Conservation (phyloP, 805 yeast species). For the Yamadazyma scolyti region DNA sequence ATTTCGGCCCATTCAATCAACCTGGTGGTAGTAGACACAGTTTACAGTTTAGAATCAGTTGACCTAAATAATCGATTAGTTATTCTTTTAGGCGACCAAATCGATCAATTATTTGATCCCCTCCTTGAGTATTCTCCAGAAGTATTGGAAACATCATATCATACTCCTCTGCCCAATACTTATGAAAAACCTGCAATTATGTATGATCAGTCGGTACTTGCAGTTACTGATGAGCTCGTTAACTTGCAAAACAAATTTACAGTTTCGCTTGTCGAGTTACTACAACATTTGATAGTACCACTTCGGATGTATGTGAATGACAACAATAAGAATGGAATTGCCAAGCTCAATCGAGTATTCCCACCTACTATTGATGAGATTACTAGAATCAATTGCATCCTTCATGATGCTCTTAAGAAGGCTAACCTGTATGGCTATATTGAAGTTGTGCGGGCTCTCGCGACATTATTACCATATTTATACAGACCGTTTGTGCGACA, state of each 20-base stretch:
- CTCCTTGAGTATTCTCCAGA: slow-evolving; percentile 90
- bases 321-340: slow-evolving; percentile 52
- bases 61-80: slow-evolving; percentile 76
- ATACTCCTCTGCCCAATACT: slow-evolving; percentile 45
- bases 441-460: slow-evolving; percentile 78
- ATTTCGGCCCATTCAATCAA: slow-evolving; percentile 47
- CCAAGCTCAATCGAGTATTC: slow-evolving; percentile 70
- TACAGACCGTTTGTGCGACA: slow-evolving; percentile 92
- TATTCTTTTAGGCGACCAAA: slow-evolving; percentile 73
- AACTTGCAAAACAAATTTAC: slow-evolving; percentile 74
- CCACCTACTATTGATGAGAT: slow-evolving; percentile 97
- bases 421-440: slow-evolving; percentile 69
- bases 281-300: slow-evolving; percentile 78
- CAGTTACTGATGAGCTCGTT: slow-evolving; percentile 64
- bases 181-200: slow-evolving; percentile 9
- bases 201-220: slow-evolving; percentile 33
- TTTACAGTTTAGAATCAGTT: slow-evolving; percentile 57
- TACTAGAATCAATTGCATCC: slow-evolving; percentile 82
- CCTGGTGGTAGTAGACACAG: slow-evolving; percentile 66
- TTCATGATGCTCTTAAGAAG: slow-evolving; percentile 66
- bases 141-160: slow-evolving; percentile 67
- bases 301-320: slow-evolving; percentile 66
- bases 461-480: slow-evolving; percentile 80
- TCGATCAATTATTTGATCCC: slow-evolving; percentile 88
- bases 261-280: slow-evolving; percentile 62